These are phyloP conservation scores for Pilaira anomala DNA, from an alignment of 192 early-diverging fungal genomes.

Conservation along the genomic window DNA sequence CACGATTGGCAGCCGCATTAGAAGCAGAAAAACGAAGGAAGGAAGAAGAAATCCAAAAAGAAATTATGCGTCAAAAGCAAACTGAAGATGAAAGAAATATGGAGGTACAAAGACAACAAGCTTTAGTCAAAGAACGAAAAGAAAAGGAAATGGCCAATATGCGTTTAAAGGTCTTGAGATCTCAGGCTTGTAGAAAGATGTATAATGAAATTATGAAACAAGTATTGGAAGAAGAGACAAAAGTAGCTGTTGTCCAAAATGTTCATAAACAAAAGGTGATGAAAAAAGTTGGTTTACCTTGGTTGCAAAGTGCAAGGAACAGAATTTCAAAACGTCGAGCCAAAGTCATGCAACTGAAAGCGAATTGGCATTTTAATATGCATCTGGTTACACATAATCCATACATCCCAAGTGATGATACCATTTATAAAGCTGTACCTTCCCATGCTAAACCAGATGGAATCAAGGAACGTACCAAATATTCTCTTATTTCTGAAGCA, in stretches of 20 bases:
- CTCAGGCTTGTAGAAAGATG: background rate
- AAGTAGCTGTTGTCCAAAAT: background rate
- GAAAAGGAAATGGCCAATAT: background rate
- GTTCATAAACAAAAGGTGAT: background rate
- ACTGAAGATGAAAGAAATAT: background rate
- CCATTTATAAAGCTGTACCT: too few relatives aligned
- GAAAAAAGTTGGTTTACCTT: background rate
- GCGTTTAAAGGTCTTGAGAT: background rate
- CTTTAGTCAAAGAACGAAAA: background rate
- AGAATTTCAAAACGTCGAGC: too few relatives aligned
- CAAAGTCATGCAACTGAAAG: too few relatives aligned
- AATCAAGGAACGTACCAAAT: too few relatives aligned
- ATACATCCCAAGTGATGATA: too few relatives aligned
- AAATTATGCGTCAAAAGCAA: background rate
- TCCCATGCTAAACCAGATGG: too few relatives aligned
- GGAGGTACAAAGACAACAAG: background rate
- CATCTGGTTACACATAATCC: too few relatives aligned
- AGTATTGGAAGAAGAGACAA: background rate
- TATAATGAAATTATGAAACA: background rate
- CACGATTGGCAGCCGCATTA: background rate
- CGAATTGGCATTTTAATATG: too few relatives aligned
- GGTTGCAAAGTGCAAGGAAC: too few relatives aligned
- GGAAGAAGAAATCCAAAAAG: background rate
- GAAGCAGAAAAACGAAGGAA: background rate
- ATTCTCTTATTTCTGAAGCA: too few relatives aligned